Evolutionary conservation across 148 eudicot genomes (phyloP).

Genomic region (Cornus controversa): DNA sequence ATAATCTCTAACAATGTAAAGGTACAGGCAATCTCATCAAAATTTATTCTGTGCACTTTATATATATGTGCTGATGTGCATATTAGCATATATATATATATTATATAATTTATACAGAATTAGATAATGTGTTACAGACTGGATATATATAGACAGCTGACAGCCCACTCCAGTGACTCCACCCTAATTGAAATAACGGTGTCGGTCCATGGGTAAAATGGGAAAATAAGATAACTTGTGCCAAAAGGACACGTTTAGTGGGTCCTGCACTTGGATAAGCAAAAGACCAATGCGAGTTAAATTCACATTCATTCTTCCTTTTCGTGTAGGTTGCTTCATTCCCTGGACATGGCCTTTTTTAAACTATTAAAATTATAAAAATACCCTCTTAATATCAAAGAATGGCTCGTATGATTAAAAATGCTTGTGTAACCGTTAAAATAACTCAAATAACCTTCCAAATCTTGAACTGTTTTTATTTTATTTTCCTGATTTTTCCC

Average conservation of each 20-base stretch:
- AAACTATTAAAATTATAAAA: neutral
- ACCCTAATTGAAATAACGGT: too few species aligned
- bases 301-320: slow-evolving; percentile 21
- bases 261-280: slow-evolving; percentile 24
- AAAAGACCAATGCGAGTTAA: slow-evolving; percentile 6
- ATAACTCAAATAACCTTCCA: neutral
- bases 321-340: slow-evolving; percentile 8
- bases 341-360: neutral
- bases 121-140: too few species aligned
- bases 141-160: too few species aligned
- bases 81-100: too few species aligned
- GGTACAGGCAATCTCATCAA: too few species aligned
- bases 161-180: too few species aligned
- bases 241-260: slow-evolving; percentile 31
- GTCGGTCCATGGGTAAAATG: neutral
- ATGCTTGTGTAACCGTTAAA: neutral
- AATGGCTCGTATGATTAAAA: neutral
- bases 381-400: neutral
- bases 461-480: neutral
- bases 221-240: slow-evolving; percentile 1
- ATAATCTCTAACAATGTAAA: too few species aligned
- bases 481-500: neutral
- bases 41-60: too few species aligned
- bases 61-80: too few species aligned
- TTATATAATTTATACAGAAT: too few species aligned